A percentile compares a stretch with the other conserved stretches of the same genome.
Conservation (phyloP, 1,139 yeast species). For the Lodderomyces theae region DNA sequence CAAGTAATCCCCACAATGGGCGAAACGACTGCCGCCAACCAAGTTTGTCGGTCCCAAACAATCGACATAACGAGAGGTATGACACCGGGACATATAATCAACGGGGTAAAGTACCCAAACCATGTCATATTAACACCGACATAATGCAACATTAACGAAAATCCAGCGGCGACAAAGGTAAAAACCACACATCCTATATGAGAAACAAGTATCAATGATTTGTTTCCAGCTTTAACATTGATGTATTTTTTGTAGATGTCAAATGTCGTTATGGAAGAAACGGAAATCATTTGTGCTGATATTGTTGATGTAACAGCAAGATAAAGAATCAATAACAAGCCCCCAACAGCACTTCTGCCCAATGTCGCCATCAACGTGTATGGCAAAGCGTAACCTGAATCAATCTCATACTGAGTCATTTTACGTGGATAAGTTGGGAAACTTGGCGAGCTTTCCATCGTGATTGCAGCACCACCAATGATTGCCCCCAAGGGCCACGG, state of each 20-base stretch:
- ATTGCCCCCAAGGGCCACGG: constrained; percentile 84
- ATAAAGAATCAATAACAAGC: constrained; percentile 70
- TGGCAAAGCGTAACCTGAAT: constrained; percentile 80
- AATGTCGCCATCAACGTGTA: constrained; percentile 80
- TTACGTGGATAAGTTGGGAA: constrained; percentile 73
- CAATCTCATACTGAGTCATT: constrained; percentile 64
- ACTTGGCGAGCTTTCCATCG: constrained; percentile 59
- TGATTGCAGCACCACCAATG: constrained; percentile 72
- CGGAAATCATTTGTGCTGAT: constrained; percentile 87
- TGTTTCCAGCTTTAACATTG: constrained; percentile 74
- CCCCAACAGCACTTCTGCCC: constrained; percentile 79
- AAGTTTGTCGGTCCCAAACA: constrained; percentile 65
- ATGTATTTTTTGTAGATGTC: constrained; percentile 79
- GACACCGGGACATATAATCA: constrained; percentile 86
- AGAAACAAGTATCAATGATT: constrained; percentile 62
- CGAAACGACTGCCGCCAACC: constrained; percentile 54
- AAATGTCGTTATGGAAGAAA: constrained; percentile 77
- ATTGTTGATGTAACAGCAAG: constrained; percentile 80
- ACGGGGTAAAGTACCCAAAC: constrained; percentile 72
- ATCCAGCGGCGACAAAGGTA: constrained; percentile 73
- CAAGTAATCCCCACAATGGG: constrained; percentile 62
- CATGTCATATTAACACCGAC: constrained; percentile 68
- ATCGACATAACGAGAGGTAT: constrained; percentile 71
- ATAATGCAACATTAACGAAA: constrained; percentile 75
- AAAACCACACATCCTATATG: constrained; percentile 63